These are phyloP conservation scores for Ganoderma boninense DNA, from an alignment of 1,284 basidiomycete species.

Conservation along the genomic window DNA sequence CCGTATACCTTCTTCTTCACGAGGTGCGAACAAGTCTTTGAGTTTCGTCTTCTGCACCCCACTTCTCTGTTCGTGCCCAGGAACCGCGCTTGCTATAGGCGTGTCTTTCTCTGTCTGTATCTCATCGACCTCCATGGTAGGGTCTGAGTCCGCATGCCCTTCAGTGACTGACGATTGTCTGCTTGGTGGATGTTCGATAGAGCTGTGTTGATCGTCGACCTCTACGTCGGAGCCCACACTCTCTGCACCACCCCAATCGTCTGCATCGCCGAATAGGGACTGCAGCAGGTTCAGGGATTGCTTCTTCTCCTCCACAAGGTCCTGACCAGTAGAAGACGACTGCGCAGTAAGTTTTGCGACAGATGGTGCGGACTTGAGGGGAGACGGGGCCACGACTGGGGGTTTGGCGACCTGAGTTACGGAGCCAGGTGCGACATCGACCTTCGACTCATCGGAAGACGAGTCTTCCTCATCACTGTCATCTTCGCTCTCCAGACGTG, in stretches of 20 bases:
- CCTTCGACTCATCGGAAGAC: not conserved
- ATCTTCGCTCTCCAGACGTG: constrained; percentile 15
- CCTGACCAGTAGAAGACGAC: constrained; percentile 18
- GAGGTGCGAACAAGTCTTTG: constrained; percentile 75
- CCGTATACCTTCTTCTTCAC: constrained; percentile 65
- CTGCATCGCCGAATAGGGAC: constrained; percentile 56
- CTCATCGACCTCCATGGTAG: constrained; percentile 26
- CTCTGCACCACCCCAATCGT: constrained; percentile 64
- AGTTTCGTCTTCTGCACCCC: constrained; percentile 46
- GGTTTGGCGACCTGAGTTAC: not conserved
- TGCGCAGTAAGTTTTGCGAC: not conserved
- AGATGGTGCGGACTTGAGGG: not conserved
- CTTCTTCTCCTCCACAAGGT: constrained; percentile 56
- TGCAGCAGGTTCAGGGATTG: constrained; percentile 57
- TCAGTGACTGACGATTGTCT: constrained; percentile 43
- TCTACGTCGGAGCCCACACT: constrained; percentile 59
- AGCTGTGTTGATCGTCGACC: constrained; percentile 48
- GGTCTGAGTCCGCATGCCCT: constrained; percentile 31
- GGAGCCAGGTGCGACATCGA: not conserved
- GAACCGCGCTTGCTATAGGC: constrained; percentile 5
- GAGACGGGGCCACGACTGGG: constrained; percentile 11
- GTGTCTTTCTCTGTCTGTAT: constrained; percentile 11
- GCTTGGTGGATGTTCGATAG: constrained; percentile 18
- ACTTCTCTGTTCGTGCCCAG: constrained; percentile 2
- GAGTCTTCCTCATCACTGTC: constrained; percentile 14